Evolutionary conservation across 257 asterid species (phyloP).

Genomic region (Orobanche coerulescens): DNA sequence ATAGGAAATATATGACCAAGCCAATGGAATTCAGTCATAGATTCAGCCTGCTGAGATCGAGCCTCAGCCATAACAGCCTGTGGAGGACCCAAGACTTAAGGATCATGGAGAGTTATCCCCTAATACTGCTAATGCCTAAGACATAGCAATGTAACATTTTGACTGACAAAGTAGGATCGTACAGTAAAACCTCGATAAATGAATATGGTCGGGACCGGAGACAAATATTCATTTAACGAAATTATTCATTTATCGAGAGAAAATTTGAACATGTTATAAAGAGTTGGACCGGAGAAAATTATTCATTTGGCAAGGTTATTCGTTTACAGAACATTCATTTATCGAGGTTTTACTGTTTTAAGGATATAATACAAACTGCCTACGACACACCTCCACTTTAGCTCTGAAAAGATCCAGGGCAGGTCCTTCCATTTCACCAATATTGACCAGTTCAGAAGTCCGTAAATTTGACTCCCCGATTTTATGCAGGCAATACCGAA

Average conservation of each 20-base stretch:
- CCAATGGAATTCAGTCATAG: constrained; percentile 91
- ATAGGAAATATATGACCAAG: constrained; percentile 85
- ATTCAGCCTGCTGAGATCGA: constrained; percentile 97
- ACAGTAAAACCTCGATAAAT: too few species aligned
- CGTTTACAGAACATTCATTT: too few species aligned
- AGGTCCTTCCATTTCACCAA: constrained; percentile 96
- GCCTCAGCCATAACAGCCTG: constrained; percentile 99
- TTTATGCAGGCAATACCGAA: constrained; percentile 83
- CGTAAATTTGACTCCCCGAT: constrained; percentile 81
- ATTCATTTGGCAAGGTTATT: too few species aligned
- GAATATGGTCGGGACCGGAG: too few species aligned
- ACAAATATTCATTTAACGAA: too few species aligned
- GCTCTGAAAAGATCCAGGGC: constrained; percentile 91
- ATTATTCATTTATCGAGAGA: too few species aligned
- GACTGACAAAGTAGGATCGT: not conserved
- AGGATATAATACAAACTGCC: constrained; percentile 6
- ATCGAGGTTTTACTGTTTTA: too few species aligned
- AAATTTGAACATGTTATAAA: too few species aligned
- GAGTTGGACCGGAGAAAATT: too few species aligned
- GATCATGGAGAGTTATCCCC: constrained; percentile 15
- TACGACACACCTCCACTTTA: constrained; percentile 70
- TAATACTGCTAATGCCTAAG: not conserved
- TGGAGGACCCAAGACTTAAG: constrained; percentile 22
- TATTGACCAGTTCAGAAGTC: constrained; percentile 69
- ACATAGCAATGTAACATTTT: constrained; percentile 12